Base-by-base conservation (phyloP, 1,139 yeast genomes). In the Suhomyces yuchorum region DNA sequence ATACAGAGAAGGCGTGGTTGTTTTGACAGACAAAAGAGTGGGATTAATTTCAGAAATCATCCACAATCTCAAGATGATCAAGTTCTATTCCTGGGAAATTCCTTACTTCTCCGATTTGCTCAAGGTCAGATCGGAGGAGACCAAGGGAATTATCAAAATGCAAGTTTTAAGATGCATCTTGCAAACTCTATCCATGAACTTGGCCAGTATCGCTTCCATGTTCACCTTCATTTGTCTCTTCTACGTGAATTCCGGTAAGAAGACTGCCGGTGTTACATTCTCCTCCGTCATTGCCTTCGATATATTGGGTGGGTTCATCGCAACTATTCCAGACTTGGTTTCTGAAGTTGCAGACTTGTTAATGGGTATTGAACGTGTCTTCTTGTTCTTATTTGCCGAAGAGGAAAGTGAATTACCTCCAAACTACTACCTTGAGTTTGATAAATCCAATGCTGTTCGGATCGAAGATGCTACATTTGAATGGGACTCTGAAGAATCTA, bases 201-300 rank as follows among this genome's bases (percentile, higher is more conserved):
- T 86, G 42, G 85, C 93, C 0, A 74, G 78, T 11, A 63, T 87
- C 48, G 81, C 90, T 1, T 84, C 93, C 2, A 74, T 85, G 77
- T 71, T 83, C 1, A 78, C 96, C 0, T 90, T 89, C 58, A 77
- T 89, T 51, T 82, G 83, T 0, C 67, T 87, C 55, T 84, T 82
- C 54, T 81, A 24, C 12, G 28, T 77, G 37, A 67, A 82, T 3
- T 55, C 53, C 55, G 68, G 76, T 40, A 66, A 72, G 17, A 60
- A 60, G 53, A 71, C 75, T 51, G 84, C 95, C 1, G 90, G 88
- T 2, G 71, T 77, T 24, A 82, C 89, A 8, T 90, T 90, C 60
- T 79, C 96, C 0, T 84, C 96, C 7, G 70, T 90, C 45, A 77
- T 93, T 0, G 74, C 87, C 43, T 90, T 88, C 70, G 83, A 84